A percentile compares a stretch with the other conserved stretches of the same genome.
phyloP scores from a whole-genome alignment of 176 grass and related monocot species.

The Triticum timopheevii region DNA sequence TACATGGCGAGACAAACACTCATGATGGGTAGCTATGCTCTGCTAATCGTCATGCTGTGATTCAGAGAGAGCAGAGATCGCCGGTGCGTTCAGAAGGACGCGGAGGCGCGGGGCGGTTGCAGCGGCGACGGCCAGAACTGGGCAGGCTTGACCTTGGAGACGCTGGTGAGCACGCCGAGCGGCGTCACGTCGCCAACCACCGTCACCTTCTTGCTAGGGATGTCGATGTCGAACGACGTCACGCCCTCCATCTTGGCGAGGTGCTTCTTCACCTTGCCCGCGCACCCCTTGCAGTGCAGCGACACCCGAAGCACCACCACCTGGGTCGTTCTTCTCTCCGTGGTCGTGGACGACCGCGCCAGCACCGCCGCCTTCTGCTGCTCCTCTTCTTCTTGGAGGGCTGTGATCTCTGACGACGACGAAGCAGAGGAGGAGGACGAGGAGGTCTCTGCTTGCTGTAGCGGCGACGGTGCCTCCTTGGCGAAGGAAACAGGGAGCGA shows the following conservation, averaged over 20 bases:
- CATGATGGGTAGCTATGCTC: too few relatives aligned
- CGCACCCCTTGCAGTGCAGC: constrained; percentile 82
- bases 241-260: constrained; percentile 84
- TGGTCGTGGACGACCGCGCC: not conserved
- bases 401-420: not conserved
- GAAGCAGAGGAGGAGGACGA: not conserved
- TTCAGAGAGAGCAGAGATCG: too few relatives aligned
- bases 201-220: constrained; percentile 80
- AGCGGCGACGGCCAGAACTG: constrained; percentile 62
- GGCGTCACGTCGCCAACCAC: constrained; percentile 73
- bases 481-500: not conserved
- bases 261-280: constrained; percentile 77
- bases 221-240: constrained; percentile 73
- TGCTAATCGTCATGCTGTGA: too few relatives aligned
- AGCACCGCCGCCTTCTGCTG: not conserved
- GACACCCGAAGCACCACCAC: constrained; percentile 64
- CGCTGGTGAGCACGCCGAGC: constrained; percentile 63
- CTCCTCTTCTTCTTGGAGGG: not conserved
- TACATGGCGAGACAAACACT: too few relatives aligned
- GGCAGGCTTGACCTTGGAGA: constrained; percentile 80
- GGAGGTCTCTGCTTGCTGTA: not conserved
- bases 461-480: not conserved
- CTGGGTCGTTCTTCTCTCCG: not conserved
- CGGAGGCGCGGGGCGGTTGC: constrained; percentile 34
- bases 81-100: constrained; percentile 1